Base-by-base conservation (phyloP, 768 basidiomycete genomes). In the Daedaleopsis nitida region DNA sequence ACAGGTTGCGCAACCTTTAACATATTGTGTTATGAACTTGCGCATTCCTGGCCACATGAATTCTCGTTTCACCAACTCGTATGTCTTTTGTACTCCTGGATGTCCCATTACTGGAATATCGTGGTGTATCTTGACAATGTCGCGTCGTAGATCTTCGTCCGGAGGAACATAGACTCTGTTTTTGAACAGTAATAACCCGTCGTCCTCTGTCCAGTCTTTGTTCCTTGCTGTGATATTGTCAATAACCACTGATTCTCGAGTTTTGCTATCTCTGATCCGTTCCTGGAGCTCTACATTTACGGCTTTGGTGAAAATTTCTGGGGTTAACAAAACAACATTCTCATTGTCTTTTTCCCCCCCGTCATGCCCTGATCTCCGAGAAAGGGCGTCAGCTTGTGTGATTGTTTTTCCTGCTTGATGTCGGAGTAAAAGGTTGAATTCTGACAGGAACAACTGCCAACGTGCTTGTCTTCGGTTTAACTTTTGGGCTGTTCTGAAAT, bases 401-500 rank as follows among this genome's bases (percentile, higher is more conserved):
- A 54, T 19, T 2, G 49, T 39, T 27, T 39, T 44, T 16, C 65
- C 58, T 0, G 58, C 57, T 12, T 16, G 23, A 24, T 59, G 44
- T n/a, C 44, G 21, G 14, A 66, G 47, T 10, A 35, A 45, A 52
- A 65, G 64, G 21, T 71, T 45, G 43, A 63, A 70, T n/a, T 65
- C 54, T 2, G 67, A 53, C 0, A 50, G 49, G 32, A 50, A 50
- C 4, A 34, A 27, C 16, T 62, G 47, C 76, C 75, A 78, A 21
- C 70, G 59, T 2, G 69, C 74, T 62, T 76, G 77, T 38, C 72
- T 55, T 1, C 63, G 69, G 37, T 61, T 74, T 14, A 77, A 68
- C 9, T 65, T 64, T 37, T 65, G 60, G 0, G 68, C 17, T 2
- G 52, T 57, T 27, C 57, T 37, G 62, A 71, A 76, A 50, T 71